Base-by-base conservation (phyloP, 257 asterid species). In the Nicotiana otophora region DNA sequence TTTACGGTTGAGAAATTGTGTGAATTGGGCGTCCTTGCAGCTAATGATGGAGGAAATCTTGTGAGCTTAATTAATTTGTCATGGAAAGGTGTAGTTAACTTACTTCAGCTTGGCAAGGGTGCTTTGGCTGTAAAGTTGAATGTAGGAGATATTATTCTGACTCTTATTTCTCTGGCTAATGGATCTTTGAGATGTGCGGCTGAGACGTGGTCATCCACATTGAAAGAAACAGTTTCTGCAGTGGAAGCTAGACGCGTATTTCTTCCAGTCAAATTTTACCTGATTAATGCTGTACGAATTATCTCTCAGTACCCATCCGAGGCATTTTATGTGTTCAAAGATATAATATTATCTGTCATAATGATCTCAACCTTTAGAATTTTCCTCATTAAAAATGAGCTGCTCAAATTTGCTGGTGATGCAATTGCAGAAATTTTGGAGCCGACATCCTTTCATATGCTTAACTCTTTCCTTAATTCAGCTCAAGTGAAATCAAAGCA, bases 21-120 rank as follows among this genome's bases (percentile, higher is more conserved):
- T 83, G 98, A 93, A 84, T 85, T 96, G 89, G 99, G 99, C 55
- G 87, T 90, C 70, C 88, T 88, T 85, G 99, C 98, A 81, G 99
- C 98, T 84, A 93, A 90, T 87, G 94, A 90, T 84, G 99, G 99
- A 48, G 99, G 99, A 83, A 90, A 86, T 85, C 97, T 94, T 36
- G 99, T 93, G 76, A 88, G 93, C 87, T 85, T 96, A 79, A 92
- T 96, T 76, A 94, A 96, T 89, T 70, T 87, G 86, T 93, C 98
- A 26, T 94, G 99, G 99, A 96, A 94, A 94, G 97, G 98, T 82
- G 98, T 96, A 77, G 94, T 93, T 80, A 87, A 94, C 63, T 83
- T 96, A 87, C 98, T 94, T 90, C 99, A 96, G 90, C 89, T 90
- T 63, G 95, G 98, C 46, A 92, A 90, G 88, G 98, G 98, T 60